These are phyloP conservation scores for Fusarium sp. DNA, from an alignment of 2,329 filamentous ascomycete genomes.

Conservation along the genomic window DNA sequence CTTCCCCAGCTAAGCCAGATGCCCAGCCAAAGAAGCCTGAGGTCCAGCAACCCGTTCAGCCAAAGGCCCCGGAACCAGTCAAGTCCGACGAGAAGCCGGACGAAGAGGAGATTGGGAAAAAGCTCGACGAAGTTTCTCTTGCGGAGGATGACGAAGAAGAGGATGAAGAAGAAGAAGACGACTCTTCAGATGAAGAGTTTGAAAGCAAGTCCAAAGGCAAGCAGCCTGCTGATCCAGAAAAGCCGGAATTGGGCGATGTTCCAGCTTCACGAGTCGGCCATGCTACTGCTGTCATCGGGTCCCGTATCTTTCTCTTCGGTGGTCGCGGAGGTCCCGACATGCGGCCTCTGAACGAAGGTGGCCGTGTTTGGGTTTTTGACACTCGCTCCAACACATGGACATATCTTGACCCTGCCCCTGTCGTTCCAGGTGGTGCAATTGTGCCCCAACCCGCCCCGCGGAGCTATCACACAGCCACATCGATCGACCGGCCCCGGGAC, in stretches of 20 bases:
- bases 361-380: constrained; percentile 80
- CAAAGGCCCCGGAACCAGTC: constrained; percentile 23
- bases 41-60: constrained; percentile 11
- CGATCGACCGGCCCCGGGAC: constrained; percentile 64
- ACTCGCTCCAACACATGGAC: constrained; percentile 71
- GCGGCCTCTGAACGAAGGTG: constrained; percentile 76
- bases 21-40: constrained; percentile 23
- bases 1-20: constrained; percentile 52
- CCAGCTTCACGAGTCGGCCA: constrained; percentile 77
- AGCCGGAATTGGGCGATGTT: constrained; percentile 52
- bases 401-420: constrained; percentile 64
- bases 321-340: constrained; percentile 76
- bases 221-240: constrained; percentile 41
- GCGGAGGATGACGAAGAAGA: constrained; percentile 15
- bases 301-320: constrained; percentile 81
- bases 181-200: constrained; percentile 23
- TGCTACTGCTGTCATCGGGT: constrained; percentile 72
- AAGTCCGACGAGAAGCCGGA: constrained; percentile 35
- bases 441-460: constrained; percentile 66
- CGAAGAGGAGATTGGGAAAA: constrained; percentile 43
- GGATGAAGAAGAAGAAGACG: constrained; percentile 20
- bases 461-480: constrained; percentile 73
- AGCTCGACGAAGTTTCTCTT: constrained; percentile 54
- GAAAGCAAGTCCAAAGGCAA: constrained; percentile 53
- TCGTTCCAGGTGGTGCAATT: constrained; percentile 51